These are phyloP conservation scores for Colletotrichum karsti DNA, from an alignment of 2,329 filamentous ascomycete genomes.

Conservation along the genomic window DNA sequence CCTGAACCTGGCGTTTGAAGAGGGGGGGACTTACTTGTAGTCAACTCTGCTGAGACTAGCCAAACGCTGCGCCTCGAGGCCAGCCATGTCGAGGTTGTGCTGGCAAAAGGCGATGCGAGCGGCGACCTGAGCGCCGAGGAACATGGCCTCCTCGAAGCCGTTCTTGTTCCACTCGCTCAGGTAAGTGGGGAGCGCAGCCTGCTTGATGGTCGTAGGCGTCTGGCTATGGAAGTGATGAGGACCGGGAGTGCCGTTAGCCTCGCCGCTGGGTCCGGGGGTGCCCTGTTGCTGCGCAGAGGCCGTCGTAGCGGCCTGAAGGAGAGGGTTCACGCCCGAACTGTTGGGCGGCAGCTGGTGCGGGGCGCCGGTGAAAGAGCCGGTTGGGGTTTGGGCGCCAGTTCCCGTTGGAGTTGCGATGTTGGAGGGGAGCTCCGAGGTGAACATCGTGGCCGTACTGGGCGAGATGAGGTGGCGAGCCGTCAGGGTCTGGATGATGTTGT, in stretches of 20 bases:
- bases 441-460: constrained; percentile 92
- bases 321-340: constrained; percentile 78
- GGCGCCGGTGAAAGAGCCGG: constrained; percentile 64
- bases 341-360: constrained; percentile 58
- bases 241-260: constrained; percentile 42
- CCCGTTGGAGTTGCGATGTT: constrained; percentile 91
- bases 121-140: constrained; percentile 87
- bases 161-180: constrained; percentile 91
- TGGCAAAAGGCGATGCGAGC: constrained; percentile 69
- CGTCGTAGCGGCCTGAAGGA: constrained; percentile 90
- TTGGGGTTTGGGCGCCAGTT: constrained; percentile 91
- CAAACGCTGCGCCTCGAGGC: constrained; percentile 59
- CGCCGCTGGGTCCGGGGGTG: constrained; percentile 51
- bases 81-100: constrained; percentile 64
- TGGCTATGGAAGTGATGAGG: constrained; percentile 67
- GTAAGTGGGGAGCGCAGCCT: constrained; percentile 81
- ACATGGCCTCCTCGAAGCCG: constrained; percentile 81
- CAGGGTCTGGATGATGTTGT: constrained; percentile 84
- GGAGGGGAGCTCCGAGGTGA: constrained; percentile 95
- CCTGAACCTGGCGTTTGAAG: background rate
- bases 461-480: constrained; percentile 87
- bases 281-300: constrained; percentile 54
- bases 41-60: constrained; percentile 68
- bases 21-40: constrained; percentile 61
- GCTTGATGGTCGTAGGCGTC: constrained; percentile 86